Conservation (phyloP, 2,329 filamentous ascomycete species). For the Diaporthe sp. region DNA sequence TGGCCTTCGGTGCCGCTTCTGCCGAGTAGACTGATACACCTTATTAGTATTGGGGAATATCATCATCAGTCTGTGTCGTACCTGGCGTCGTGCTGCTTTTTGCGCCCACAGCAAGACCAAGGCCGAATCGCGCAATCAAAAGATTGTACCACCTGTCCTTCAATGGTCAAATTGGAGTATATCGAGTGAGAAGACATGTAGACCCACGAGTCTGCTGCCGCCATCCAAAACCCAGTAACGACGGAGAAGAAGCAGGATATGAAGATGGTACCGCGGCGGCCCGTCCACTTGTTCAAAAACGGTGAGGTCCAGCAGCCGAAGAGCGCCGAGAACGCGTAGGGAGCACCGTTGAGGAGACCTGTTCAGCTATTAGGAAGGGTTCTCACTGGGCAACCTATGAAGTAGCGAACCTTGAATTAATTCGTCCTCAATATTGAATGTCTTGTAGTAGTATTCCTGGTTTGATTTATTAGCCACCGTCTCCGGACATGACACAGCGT, state of each 20-base stretch:
- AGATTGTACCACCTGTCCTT: conserved; percentile 51
- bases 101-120: conserved; percentile 55
- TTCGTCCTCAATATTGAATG: not conserved
- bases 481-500: not conserved
- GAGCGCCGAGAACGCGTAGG: not conserved
- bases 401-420: not conserved
- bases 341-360: conserved; percentile 16
- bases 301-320: conserved; percentile 52
- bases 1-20: conserved; percentile 55
- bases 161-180: not conserved
- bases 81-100: conserved; percentile 50
- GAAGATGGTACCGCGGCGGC: conserved; percentile 75
- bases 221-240: conserved; percentile 19
- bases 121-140: conserved; percentile 51
- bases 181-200: conserved; percentile 56
- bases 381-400: not conserved
- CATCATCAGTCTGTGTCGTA: not conserved
- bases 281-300: conserved; percentile 71
- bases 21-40: conserved; percentile 53
- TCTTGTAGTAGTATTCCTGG: conserved; percentile 22
- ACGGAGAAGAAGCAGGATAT: conserved; percentile 56
- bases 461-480: not conserved
- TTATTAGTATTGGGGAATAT: not conserved
- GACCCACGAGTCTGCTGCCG: conserved; percentile 12
- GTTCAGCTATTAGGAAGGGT: not conserved